Evolutionary conservation across 345 rosid species (phyloP).

Genomic region (Raphanus raphanistrum): DNA sequence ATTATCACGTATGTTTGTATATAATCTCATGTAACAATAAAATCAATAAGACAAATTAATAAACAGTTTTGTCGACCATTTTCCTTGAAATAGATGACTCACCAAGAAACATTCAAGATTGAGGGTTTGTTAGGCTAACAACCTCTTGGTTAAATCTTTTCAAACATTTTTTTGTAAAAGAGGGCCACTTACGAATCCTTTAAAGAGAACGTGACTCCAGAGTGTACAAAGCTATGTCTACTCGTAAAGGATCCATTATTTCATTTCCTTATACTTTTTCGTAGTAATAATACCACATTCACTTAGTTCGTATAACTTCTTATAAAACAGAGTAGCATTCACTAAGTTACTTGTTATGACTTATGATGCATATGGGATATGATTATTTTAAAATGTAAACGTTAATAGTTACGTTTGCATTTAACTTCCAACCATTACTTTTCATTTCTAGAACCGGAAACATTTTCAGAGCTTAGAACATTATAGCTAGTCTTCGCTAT

Average conservation of each 20-base stretch:
- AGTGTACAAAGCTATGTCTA: neutral
- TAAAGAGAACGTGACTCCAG: constrained; percentile 21
- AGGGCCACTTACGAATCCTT: constrained; percentile 7
- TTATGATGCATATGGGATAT: neutral
- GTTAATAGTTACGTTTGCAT: neutral
- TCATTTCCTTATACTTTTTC: neutral
- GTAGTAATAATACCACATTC: neutral
- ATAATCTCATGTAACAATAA: neutral
- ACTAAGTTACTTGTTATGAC: neutral
- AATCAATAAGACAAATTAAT: constrained; percentile 24
- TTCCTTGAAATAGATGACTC: constrained; percentile 25
- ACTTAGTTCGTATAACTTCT: neutral
- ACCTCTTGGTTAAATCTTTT: constrained; percentile 11
- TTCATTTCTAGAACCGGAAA: neutral
- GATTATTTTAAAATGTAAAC: neutral
- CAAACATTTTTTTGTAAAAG: constrained; percentile 6
- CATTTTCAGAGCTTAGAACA: neutral
- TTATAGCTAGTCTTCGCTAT: neutral
- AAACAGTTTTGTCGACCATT: constrained; percentile 28
- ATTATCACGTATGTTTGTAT: neutral
- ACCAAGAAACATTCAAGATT: constrained; percentile 31
- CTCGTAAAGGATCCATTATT: neutral
- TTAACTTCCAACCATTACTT: neutral
- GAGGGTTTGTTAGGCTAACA: constrained; percentile 36
- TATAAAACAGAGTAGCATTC: neutral